phyloP scores from a whole-genome alignment of 148 eudicot species.

The Tetragonia tetragonoides region DNA sequence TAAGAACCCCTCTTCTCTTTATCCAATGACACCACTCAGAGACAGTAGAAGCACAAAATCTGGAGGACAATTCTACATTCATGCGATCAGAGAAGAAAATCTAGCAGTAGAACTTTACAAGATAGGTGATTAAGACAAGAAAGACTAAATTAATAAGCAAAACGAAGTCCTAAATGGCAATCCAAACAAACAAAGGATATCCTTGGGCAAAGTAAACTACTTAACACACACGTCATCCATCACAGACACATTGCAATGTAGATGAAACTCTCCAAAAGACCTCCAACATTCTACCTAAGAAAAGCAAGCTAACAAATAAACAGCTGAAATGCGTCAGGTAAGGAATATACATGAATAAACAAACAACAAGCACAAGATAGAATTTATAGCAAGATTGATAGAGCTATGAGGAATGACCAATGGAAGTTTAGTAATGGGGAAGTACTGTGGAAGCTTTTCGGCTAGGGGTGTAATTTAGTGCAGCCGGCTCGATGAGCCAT shows the following conservation, averaged over 20 bases:
- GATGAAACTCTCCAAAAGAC: not conserved
- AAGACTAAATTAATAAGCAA: too few relatives aligned
- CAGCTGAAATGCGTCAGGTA: not conserved
- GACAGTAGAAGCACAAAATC: not conserved
- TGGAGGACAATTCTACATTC: not conserved
- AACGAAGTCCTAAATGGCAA: not conserved
- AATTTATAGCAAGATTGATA: not conserved
- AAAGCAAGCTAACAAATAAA: not conserved
- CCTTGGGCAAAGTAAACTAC: not conserved
- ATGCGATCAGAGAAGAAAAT: not conserved
- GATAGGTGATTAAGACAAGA: not conserved
- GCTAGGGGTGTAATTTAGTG: too few relatives aligned
- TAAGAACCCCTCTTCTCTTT: not conserved
- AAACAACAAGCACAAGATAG: not conserved
- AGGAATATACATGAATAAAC: too few relatives aligned
- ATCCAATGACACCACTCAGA: too few relatives aligned
- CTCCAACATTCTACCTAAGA: not conserved
- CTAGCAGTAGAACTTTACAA: not conserved
- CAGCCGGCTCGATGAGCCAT: too few relatives aligned
- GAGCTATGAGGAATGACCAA: too few relatives aligned
- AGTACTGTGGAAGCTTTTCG: too few relatives aligned
- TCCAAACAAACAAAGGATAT: not conserved
- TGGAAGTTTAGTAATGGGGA: too few relatives aligned
- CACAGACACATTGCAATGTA: not conserved
- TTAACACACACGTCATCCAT: not conserved